Base-by-base conservation (phyloP, 2,329 filamentous ascomycete genomes). In the Ascochyta lentis region DNA sequence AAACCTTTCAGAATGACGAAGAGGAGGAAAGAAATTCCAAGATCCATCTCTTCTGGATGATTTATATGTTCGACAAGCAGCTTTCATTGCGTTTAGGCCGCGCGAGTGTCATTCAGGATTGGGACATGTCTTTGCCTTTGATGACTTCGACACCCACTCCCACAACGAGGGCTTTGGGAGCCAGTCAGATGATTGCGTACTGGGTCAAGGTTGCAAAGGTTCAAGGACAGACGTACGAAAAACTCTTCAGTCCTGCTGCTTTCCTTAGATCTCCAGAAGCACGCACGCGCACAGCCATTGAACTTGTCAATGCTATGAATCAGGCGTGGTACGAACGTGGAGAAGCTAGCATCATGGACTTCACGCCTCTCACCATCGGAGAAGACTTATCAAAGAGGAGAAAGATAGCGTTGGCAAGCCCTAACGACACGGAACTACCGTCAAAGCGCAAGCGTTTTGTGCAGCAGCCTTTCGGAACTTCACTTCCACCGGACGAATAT, bases 21-120 rank as follows among this genome's bases (percentile, higher is more conserved):
- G 52, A 61, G 22, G 66, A 74, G 10, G 65, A 72, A 15, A 62
- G 66, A 1, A 63, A 62, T 2, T 56, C 60, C 1, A 76, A 75
- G 39, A 62, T 71, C 1, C 64, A 73, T 23, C 57, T 67, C 1
- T 77, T 77, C 44, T 76, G 72, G 73, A 71, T 69, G 58, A 71
- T 76, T 4, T 77, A 77, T 46, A 65, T 72, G 49, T 66, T 75
- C 41, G 75, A 77, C 49, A 77, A 76, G 54, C 74, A 66, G 6
- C 63, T 77, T 8, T 76, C 75, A 1, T 62, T 77, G 7, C 67
- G 73, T 10, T 52, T 77, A 9, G 75, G 75, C 13, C 70, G 74
- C 6, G 72, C 75, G 7, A 69, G 72, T 15, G 56, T 66, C 9
- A 70, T 77, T 24, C 75, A 76, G 48, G 75, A 77, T 41, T 77